Evolutionary conservation across 2,329 filamentous ascomycete genomes (phyloP).

Genomic region (Neonectria punicea): DNA sequence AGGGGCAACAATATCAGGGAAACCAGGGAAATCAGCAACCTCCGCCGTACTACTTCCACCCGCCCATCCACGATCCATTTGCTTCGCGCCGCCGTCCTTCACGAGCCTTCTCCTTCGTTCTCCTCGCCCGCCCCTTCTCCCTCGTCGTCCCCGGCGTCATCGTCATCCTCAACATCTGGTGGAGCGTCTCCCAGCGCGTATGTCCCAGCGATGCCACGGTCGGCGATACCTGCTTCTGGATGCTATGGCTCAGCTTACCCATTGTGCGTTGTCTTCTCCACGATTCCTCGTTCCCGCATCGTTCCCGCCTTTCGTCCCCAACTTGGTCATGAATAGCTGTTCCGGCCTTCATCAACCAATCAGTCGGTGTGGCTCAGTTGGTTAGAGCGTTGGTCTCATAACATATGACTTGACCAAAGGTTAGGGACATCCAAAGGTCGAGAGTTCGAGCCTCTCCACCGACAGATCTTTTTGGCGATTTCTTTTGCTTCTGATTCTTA

Average conservation of each 20-base stretch:
- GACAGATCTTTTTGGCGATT: not conserved
- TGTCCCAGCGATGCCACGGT: constrained; percentile 31
- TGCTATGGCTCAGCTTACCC: constrained; percentile 40
- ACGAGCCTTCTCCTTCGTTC: constrained; percentile 23
- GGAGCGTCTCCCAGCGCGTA: constrained; percentile 35
- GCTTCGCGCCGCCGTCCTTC: constrained; percentile 14
- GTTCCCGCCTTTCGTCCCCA: too few species aligned
- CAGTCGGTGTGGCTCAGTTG: constrained; percentile 28
- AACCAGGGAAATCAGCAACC: not conserved
- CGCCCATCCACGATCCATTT: constrained; percentile 4
- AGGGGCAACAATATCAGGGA: constrained; percentile 3
- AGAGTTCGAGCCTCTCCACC: constrained; percentile 29
- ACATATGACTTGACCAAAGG: constrained; percentile 21
- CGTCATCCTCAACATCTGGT: constrained; percentile 56
- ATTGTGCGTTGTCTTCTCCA: constrained; percentile 25
- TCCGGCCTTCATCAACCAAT: not conserved
- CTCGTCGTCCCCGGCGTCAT: constrained; percentile 47
- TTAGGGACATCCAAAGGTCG: constrained; percentile 28
- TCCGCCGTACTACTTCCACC: constrained; percentile 28
- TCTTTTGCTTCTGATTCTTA: not conserved
- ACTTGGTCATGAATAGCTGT: constrained; percentile 14
- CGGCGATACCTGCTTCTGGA: constrained; percentile 35
- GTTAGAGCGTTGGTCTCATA: constrained; percentile 28
- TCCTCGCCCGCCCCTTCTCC: constrained; percentile 31
- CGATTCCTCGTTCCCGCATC: not conserved